phyloP scores from a whole-genome alignment of 345 rosid species.

The Populus tremula region DNA sequence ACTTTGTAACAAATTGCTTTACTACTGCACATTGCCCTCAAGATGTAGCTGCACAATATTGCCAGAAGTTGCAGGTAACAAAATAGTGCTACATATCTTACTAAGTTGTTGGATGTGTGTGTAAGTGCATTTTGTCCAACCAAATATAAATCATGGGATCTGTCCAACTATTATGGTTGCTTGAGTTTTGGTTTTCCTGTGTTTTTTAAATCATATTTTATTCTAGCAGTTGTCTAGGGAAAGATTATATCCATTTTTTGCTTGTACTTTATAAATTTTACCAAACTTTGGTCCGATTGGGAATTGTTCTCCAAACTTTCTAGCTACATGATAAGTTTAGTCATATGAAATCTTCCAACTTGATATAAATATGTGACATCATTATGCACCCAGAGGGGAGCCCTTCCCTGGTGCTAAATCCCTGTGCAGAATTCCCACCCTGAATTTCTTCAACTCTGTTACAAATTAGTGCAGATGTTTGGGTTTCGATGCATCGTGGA shows the following conservation, averaged over 20 bases:
- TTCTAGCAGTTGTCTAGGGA: not conserved
- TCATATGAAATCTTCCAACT: not conserved
- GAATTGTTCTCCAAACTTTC: not conserved
- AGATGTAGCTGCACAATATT: slow-evolving; percentile 68
- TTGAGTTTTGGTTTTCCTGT: not conserved
- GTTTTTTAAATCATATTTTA: not conserved
- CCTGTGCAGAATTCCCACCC: not conserved
- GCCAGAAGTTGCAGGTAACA: slow-evolving; percentile 87
- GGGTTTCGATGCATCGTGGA: not conserved
- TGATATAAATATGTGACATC: not conserved
- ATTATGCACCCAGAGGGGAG: not conserved
- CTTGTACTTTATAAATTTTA: not conserved
- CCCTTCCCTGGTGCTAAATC: not conserved
- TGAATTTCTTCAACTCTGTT: not conserved
- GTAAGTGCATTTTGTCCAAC: not conserved
- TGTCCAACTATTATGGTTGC: no score
- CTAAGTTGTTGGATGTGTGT: not conserved
- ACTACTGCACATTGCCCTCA: slow-evolving; percentile 56
- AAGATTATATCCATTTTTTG: not conserved
- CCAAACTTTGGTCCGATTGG: not conserved
- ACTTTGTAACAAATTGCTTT: slow-evolving; percentile 57
- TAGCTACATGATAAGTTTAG: not conserved
- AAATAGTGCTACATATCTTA: not conserved
- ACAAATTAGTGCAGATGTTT: not conserved
- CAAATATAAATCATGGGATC: not conserved